phyloP scores from a whole-genome alignment of 1,284 basidiomycete species.

The Irpex rosettiformis region DNA sequence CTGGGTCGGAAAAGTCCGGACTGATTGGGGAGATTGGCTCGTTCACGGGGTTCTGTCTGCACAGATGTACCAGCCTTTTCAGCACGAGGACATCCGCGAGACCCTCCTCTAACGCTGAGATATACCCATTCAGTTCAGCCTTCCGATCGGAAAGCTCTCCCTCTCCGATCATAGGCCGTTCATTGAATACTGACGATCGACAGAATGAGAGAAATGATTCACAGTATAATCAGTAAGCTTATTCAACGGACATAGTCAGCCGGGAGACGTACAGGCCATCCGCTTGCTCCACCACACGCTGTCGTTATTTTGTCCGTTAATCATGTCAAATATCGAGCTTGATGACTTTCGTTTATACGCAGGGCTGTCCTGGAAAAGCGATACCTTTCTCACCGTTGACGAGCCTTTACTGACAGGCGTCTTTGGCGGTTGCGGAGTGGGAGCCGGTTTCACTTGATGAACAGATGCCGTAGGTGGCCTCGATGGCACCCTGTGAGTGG shows the following conservation, averaged over 20 bases:
- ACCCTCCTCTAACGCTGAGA: slow-evolving; percentile 49
- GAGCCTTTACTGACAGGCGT: slow-evolving; percentile 63
- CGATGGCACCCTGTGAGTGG: slow-evolving; percentile 32
- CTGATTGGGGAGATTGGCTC: slow-evolving; percentile 36
- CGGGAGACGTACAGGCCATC: slow-evolving; percentile 49
- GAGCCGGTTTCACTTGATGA: slow-evolving; percentile 5
- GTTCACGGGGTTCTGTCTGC: slow-evolving; percentile 52
- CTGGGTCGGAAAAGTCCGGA: slow-evolving; percentile 45
- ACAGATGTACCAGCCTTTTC: slow-evolving; percentile 60
- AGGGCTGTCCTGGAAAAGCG: slow-evolving; percentile 77
- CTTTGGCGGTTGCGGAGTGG: slow-evolving; percentile 35
- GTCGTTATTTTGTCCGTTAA: slow-evolving; percentile 56
- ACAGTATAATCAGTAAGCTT: slow-evolving; percentile 2
- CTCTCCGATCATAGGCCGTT: slow-evolving; percentile 39
- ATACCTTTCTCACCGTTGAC: slow-evolving; percentile 65
- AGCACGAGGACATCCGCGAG: slow-evolving; percentile 47
- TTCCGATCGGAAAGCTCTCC: slow-evolving; percentile 35
- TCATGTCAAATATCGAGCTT: slow-evolving; percentile 60
- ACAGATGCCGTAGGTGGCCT: slow-evolving; percentile 20
- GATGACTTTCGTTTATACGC: slow-evolving; percentile 45
- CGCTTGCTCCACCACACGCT: slow-evolving; percentile 78
- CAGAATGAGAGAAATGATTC: slow-evolving; percentile 9
- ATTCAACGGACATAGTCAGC: slow-evolving; percentile 9
- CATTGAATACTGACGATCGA: slow-evolving; percentile 43
- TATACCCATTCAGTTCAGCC: slow-evolving; percentile 50